Evolutionary conservation across 208 protist species (phyloP).

Genomic region (Borovskyia barvae): DNA sequence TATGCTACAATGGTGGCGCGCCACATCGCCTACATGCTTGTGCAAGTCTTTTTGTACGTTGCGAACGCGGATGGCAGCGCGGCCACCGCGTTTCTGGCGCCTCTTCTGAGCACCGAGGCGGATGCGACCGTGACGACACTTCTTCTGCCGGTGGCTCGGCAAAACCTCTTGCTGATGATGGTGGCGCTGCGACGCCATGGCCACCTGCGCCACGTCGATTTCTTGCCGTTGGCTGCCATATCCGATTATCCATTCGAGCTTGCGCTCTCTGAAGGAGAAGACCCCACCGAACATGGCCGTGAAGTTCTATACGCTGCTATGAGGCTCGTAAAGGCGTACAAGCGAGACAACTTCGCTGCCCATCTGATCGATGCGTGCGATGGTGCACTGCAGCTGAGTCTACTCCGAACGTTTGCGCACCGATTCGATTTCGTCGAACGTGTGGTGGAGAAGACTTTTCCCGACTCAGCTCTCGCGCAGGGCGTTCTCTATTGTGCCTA

Average conservation of each 20-base stretch:
- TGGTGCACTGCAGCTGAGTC: conserved; percentile 45
- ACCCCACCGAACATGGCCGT: conserved; percentile 27
- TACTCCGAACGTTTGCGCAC: conserved; percentile 49
- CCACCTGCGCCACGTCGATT: conserved; percentile 20
- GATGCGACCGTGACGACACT: conserved; percentile 29
- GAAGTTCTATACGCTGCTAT: conserved; percentile 41
- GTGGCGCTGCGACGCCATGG: conserved; percentile 40
- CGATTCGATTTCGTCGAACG: conserved; percentile 41
- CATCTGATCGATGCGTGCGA: conserved; percentile 36
- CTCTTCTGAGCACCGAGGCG: conserved; percentile 17
- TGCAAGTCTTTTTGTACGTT: conserved; percentile 36
- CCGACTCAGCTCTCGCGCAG: conserved; percentile 30
- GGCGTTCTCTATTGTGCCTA: conserved; percentile 50
- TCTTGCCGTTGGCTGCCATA: conserved; percentile 62
- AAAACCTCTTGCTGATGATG: conserved; percentile 66
- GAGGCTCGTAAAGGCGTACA: conserved; percentile 26
- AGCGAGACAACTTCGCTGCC: conserved; percentile 23
- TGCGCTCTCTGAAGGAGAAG: conserved; percentile 17
- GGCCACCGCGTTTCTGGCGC: conserved; percentile 18
- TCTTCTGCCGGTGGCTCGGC: conserved; percentile 60
- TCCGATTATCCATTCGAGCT: conserved; percentile 57
- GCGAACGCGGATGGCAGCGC: conserved; percentile 18
- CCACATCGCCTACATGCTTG: conserved; percentile 65
- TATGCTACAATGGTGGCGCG: conserved; percentile 43
- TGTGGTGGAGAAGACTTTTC: conserved; percentile 45